These are phyloP conservation scores for Mesembryanthemum crystallinum DNA, from an alignment of 148 eudicot genomes.

Conservation along the genomic window DNA sequence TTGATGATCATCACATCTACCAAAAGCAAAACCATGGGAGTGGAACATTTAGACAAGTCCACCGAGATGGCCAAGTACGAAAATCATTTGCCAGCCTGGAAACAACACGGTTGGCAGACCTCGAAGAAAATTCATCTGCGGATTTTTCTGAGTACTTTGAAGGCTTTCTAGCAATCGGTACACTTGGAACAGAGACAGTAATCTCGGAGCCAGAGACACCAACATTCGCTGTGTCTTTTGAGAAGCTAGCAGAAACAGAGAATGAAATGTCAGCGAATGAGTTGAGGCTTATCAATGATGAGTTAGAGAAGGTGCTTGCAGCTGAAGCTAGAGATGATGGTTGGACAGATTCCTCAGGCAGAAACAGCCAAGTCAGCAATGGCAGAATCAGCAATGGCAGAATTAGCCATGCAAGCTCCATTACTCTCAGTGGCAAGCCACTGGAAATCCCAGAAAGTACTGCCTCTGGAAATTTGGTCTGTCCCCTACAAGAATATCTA, in stretches of 20 bases:
- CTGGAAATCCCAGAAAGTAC: constrained; percentile 45
- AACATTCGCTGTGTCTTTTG: constrained; percentile 60
- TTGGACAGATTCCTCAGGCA: constrained; percentile 59
- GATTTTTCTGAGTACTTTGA: constrained; percentile 61
- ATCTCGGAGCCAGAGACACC: constrained; percentile 68
- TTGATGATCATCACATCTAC: constrained; percentile 47
- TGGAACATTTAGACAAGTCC: constrained; percentile 43
- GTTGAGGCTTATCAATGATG: constrained; percentile 72
- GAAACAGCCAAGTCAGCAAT: constrained; percentile 70
- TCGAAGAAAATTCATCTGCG: constrained; percentile 49
- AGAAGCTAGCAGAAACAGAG: constrained; percentile 56
- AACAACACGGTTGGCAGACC: constrained; percentile 38
- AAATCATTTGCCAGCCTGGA: constrained; percentile 58
- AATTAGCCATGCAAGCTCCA: constrained; percentile 68
- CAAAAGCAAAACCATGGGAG: constrained; percentile 44
- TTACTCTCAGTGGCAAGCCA: constrained; percentile 63
- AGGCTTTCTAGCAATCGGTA: constrained; percentile 89
- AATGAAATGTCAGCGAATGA: constrained; percentile 67
- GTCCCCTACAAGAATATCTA: constrained; percentile 78
- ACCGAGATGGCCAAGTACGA: constrained; percentile 44
- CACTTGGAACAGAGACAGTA: constrained; percentile 60
- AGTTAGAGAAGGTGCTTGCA: constrained; percentile 70
- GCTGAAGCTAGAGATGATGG: constrained; percentile 56
- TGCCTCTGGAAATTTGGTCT: constrained; percentile 35
- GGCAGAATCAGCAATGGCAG: constrained; percentile 74